Base-by-base conservation (phyloP, 2,329 filamentous ascomycete genomes). In the Alternaria burnsii region DNA sequence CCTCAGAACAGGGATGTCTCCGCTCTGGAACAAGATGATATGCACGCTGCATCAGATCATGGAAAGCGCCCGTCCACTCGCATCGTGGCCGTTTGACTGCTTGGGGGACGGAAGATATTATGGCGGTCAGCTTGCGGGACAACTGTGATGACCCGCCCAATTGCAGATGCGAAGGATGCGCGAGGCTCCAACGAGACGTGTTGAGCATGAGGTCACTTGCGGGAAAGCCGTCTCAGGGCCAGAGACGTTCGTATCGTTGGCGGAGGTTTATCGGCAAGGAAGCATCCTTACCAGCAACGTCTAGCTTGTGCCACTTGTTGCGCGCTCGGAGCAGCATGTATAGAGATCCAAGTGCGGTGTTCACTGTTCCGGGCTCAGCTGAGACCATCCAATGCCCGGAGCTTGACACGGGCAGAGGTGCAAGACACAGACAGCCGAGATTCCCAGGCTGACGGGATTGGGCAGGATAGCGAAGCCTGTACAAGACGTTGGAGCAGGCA, bases 41-140 rank as follows among this genome's bases (percentile, higher is more conserved):
- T 77, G 73, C 73, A 74, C 70, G 62, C 69, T 69, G 70, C 70
- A 68, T 71, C 72, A 73, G 69, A 76, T 73, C 68, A 73, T 70
- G 67, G 65, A 52, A 55, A 43, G 46, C 52, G 53, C 42, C 58
- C 63, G 58, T 58, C 66, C 63, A 62, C 50, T 62, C 61, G 63
- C 62, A 59, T 61, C 52, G 56, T 58, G 59, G 59, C 61, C 52
- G 61, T 69, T 69, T 68, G 65, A 63, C 62, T 64, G 67, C 62
- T 58, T 66, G 58, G 55, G 51, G 57, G 28, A 43, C 34, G 41
- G 48, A 63, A 52, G 59, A 58, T 63, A 59, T 53, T 51, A 67
- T 72, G 72, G 73, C 72, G 73, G 72, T 76, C 72, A 76, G 70
- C 66, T 50, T 61, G 36, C 52, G 58, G 18, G 63, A 69, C 68